Conservation (phyloP, 179 eudicot genomes). For the Silene noctiflora region DNA sequence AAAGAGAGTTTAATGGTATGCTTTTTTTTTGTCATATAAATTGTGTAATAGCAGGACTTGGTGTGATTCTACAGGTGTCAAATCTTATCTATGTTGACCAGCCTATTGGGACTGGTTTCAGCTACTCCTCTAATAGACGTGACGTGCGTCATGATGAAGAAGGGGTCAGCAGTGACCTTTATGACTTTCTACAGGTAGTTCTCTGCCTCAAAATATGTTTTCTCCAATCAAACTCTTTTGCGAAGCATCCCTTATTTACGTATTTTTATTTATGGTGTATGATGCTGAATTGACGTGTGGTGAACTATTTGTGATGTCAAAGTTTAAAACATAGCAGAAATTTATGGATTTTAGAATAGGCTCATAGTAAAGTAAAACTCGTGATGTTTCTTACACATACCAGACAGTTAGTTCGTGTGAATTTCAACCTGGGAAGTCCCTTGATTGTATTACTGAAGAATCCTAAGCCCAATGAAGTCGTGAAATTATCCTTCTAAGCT, state of each 20-base stretch:
- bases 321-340: not conserved
- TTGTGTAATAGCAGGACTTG: not conserved
- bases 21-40: not conserved
- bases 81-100: conserved; percentile 70
- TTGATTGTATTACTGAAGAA: too few relatives aligned
- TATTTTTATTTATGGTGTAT: not conserved
- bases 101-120: conserved; percentile 81
- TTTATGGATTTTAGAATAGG: not conserved
- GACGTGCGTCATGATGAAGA: conserved; percentile 61
- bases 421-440: too few relatives aligned
- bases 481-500: too few relatives aligned
- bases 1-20: not conserved
- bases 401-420: not conserved
- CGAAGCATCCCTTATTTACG: not conserved
- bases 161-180: conserved; percentile 69
- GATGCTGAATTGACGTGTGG: not conserved
- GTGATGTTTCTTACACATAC: not conserved
- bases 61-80: conserved; percentile 46
- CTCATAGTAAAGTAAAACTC: not conserved
- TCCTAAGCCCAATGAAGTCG: too few relatives aligned
- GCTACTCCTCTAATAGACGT: conserved; percentile 58
- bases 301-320: not conserved
- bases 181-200: conserved; percentile 69
- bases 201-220: not conserved
- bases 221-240: not conserved